Conservation (phyloP, 1,139 yeast genomes). For the Lodderomyces beijingensis region DNA sequence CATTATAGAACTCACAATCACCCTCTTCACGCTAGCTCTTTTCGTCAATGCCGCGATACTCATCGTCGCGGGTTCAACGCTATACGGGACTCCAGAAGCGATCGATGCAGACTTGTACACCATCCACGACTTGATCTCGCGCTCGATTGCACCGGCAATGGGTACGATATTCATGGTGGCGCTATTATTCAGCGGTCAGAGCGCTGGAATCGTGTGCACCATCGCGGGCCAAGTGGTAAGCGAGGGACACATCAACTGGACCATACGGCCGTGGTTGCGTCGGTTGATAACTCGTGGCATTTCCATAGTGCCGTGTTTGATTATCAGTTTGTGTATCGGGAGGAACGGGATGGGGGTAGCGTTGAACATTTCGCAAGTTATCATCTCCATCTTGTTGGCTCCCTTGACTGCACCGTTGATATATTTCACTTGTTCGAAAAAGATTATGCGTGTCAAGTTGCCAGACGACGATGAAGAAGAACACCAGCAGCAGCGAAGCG, state of each 20-base stretch:
- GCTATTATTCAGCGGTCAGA: conserved; percentile 68
- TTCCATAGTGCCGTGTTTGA: conserved; percentile 69
- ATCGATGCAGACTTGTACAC: conserved; percentile 71
- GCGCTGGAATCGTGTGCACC: conserved; percentile 84
- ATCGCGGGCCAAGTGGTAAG: conserved; percentile 84
- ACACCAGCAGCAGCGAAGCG: conserved; percentile 10
- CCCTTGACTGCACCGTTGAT: conserved; percentile 74
- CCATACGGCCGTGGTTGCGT: conserved; percentile 70
- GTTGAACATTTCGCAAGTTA: conserved; percentile 73
- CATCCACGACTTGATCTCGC: conserved; percentile 55
- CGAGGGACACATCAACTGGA: conserved; percentile 81
- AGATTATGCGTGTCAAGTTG: conserved; percentile 54
- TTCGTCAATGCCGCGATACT: conserved; percentile 78
- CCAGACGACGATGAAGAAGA: conserved; percentile 13
- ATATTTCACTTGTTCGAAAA: conserved; percentile 62
- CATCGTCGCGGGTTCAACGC: conserved; percentile 70
- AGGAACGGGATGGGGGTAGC: conserved; percentile 59
- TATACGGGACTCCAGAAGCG: conserved; percentile 63
- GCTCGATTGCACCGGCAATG: conserved; percentile 62
- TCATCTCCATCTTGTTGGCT: conserved; percentile 67
- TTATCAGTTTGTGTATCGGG: conserved; percentile 60
- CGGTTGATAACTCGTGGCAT: conserved; percentile 66
- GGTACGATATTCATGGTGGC: conserved; percentile 79
- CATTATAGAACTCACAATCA: conserved; percentile 57
- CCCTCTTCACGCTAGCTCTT: conserved; percentile 68